Evolutionary conservation across 176 grass and related monocot species (phyloP), one percentile per base, ranked within the genome.

Genomic region (Paspalum vaginatum): DNA sequence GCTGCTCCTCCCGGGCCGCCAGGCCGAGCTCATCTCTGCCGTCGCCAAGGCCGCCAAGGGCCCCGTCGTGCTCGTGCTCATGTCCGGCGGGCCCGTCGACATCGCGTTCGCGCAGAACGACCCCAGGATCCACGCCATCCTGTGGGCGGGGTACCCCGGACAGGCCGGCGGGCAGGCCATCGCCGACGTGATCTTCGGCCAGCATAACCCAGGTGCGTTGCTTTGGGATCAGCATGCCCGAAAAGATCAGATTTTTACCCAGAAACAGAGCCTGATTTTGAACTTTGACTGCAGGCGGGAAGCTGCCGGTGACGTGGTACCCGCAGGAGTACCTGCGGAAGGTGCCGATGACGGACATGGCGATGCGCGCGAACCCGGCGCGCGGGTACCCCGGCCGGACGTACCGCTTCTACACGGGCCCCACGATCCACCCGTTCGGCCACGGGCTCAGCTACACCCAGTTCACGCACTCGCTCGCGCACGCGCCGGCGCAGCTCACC

Each of bases 241-340:
- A 43, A 54, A 43, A 45, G 8, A 18, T 26, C 1, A 47, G 47
- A 3, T n/a, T 37, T 77, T 62, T 14, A 7, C 2, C 25, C 12
- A 38, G 13, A 37, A 50, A 57, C 25, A 15, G 39, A 65, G 1
- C 14, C 24, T 38, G 10, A 76, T 32, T 52, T 38, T 20, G 0
- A 55, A 21, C 46, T 61, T 80, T 13, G 22, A 10, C 48, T 60
- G 53, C 47, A 97, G 92, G 95, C 12, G 95, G 92, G 51, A 98
- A 93, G 86, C 81, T 95, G 2, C 86, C 95, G 15, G 77, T 98
- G 90, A 98, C 95, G 11, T 98, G 95, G 95, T 98, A 98, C 80
- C 92, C 88, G 0, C 82, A 95, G 61, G 80, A 78, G 1, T 98
- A 93, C 54, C 74, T 98, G 24, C 67, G 69, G 11, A 95, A 87